These are phyloP conservation scores for Hyaloperonospora arabidopsidis DNA, from an alignment of 352 stramenopile genomes.

Conservation along the genomic window DNA sequence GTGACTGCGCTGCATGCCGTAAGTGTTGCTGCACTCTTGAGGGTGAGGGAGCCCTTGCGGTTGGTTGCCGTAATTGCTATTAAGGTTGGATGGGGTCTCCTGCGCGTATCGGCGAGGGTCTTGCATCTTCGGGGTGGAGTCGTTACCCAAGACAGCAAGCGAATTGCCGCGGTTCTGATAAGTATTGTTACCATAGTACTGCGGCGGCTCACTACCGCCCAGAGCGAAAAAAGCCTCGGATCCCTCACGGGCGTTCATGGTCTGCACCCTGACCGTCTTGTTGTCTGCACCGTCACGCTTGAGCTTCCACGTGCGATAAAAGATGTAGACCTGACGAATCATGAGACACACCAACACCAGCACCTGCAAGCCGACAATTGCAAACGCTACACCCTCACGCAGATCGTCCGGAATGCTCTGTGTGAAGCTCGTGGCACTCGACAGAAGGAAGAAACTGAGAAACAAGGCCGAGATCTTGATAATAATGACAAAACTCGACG, in stretches of 20 bases:
- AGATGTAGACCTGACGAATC: conserved; percentile 81
- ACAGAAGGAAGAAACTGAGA: conserved; percentile 75
- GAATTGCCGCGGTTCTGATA: conserved; percentile 26
- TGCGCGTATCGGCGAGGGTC: conserved; percentile 22
- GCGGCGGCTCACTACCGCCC: conserved; percentile 26
- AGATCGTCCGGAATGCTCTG: conserved; percentile 62
- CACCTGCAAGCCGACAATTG: conserved; percentile 74
- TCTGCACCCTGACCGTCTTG: conserved; percentile 48
- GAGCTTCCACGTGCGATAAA: conserved; percentile 83
- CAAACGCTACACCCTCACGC: conserved; percentile 68
- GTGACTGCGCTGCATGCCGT: conserved; percentile 26
- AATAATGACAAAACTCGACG: conserved; percentile 83
- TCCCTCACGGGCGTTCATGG: conserved; percentile 41
- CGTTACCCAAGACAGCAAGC: conserved; percentile 31
- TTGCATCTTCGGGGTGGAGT: conserved; percentile 26
- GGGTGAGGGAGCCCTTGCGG: conserved; percentile 19
- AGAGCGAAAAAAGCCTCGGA: conserved; percentile 46
- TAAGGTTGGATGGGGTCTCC: conserved; percentile 25
- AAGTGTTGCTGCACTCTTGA: conserved; percentile 6
- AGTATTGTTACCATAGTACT: conserved; percentile 27
- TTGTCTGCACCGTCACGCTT: conserved; percentile 39
- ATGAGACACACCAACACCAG: conserved; percentile 75
- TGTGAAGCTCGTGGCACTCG: conserved; percentile 57
- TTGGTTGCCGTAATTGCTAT: conserved; percentile 17
- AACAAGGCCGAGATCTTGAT: conserved; percentile 85